Conservation (phyloP, 805 yeast genomes). For the Grigorovia humatica region DNA sequence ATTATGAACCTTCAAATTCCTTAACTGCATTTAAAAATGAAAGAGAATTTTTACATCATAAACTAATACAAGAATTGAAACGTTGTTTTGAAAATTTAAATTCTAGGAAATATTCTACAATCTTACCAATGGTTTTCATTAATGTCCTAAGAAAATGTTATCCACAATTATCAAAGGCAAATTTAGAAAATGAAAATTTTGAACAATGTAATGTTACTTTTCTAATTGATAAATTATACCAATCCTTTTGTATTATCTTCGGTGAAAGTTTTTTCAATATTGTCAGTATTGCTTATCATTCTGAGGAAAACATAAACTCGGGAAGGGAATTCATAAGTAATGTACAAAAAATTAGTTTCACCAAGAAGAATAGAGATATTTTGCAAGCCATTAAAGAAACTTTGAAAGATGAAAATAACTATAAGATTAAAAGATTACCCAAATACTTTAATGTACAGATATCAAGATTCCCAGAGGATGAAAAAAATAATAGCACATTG, state of each 20-base stretch:
- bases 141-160: slow-evolving; percentile 50
- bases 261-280: slow-evolving; percentile 40
- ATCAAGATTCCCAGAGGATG: slow-evolving; percentile 56
- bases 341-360: neutral
- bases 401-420: slow-evolving; percentile 26
- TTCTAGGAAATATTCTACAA: slow-evolving; percentile 33
- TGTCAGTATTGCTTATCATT: slow-evolving; percentile 32
- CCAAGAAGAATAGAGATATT: neutral
- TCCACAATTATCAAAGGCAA: slow-evolving; percentile 84
- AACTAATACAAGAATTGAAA: slow-evolving; percentile 38
- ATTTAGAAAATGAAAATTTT: slow-evolving; percentile 45
- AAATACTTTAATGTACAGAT: slow-evolving; percentile 79
- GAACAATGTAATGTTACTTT: slow-evolving; percentile 98
- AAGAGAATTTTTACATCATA: slow-evolving; percentile 25
- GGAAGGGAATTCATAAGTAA: neutral
- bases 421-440: slow-evolving; percentile 64
- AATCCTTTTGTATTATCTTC: slow-evolving; percentile 34
- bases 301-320: neutral
- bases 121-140: slow-evolving; percentile 60
- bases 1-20: slow-evolving; percentile 35
- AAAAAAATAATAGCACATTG: slow-evolving; percentile 79
- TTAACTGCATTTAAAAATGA: slow-evolving; percentile 7
- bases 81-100: slow-evolving; percentile 32
- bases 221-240: slow-evolving; percentile 68
- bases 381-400: neutral